Evolutionary conservation across 1,139 yeast species (phyloP).

Genomic region (Saccharomyces pastorianus): DNA sequence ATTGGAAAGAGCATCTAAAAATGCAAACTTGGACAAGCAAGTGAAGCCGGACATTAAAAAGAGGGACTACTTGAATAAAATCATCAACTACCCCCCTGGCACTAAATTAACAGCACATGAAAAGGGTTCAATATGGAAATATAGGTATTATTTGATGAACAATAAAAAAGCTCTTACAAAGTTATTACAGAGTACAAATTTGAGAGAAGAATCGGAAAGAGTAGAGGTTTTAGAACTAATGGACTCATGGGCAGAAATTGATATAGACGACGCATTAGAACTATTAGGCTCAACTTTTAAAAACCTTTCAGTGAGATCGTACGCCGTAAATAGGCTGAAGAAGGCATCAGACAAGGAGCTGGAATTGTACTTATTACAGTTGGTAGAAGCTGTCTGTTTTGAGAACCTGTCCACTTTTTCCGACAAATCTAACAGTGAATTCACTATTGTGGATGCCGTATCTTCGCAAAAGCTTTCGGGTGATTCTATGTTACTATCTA

Average conservation of each 20-base stretch:
- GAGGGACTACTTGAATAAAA: constrained; percentile 62
- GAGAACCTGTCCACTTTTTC: constrained; percentile 38
- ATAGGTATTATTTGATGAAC: constrained; percentile 73
- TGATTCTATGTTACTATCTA: constrained; percentile 2
- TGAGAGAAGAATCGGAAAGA: constrained; percentile 79
- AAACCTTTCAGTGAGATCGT: constrained; percentile 53
- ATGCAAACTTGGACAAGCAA: constrained; percentile 71
- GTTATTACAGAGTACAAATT: constrained; percentile 76
- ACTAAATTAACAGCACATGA: constrained; percentile 75
- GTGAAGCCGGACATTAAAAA: constrained; percentile 81
- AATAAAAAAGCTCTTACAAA: constrained; percentile 74
- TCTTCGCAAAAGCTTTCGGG: constrained; percentile 8
- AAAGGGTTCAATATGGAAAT: constrained; percentile 85
- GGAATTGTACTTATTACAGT: constrained; percentile 72
- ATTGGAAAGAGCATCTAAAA: constrained; percentile 66
- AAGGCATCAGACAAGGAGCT: constrained; percentile 76
- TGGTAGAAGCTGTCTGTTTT: constrained; percentile 87
- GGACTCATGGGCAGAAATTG: constrained; percentile 64
- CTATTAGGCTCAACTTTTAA: constrained; percentile 66
- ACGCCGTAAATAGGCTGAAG: constrained; percentile 79
- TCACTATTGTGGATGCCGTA: constrained; percentile 35
- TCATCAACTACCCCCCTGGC: constrained; percentile 74
- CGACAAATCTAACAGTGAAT: constrained; percentile 34
- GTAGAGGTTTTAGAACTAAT: constrained; percentile 62
- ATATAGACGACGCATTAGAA: constrained; percentile 89